Evolutionary conservation across 345 rosid genomes (phyloP).

Genomic region (Firmiana major): DNA sequence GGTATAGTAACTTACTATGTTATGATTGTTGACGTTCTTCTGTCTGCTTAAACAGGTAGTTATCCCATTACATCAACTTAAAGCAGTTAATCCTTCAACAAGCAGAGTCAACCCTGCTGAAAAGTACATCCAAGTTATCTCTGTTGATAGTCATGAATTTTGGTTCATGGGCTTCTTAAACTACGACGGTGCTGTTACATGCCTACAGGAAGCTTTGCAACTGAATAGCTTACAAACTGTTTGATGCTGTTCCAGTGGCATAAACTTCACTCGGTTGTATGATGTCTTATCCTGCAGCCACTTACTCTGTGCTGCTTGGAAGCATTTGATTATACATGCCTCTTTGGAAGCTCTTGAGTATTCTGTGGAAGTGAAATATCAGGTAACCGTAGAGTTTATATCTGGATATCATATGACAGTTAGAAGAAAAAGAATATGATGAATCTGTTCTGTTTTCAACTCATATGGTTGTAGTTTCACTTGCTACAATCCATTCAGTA

Average conservation of each 20-base stretch:
- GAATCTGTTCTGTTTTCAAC: not conserved
- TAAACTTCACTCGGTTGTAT: not conserved
- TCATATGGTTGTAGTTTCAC: constrained; percentile 21
- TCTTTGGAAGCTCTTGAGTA: constrained; percentile 3
- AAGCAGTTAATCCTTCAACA: constrained; percentile 53
- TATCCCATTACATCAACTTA: constrained; percentile 59
- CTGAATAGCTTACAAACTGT: constrained; percentile 31
- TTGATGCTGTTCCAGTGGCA: constrained; percentile 22
- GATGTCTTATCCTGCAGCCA: constrained; percentile 1
- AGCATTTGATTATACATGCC: not conserved
- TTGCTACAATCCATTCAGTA: constrained; percentile 10
- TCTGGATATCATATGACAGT: not conserved
- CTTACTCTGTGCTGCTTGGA: not conserved
- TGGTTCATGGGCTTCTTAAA: constrained; percentile 69
- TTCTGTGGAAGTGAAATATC: constrained; percentile 17
- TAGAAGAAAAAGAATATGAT: not conserved
- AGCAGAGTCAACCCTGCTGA: constrained; percentile 49
- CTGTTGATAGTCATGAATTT: constrained; percentile 54
- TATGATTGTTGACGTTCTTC: constrained; percentile 9
- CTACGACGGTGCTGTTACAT: constrained; percentile 41
- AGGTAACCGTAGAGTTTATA: constrained; percentile 24
- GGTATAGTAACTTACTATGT: not conserved
- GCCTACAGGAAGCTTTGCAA: constrained; percentile 37
- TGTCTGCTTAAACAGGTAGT: constrained; percentile 45
- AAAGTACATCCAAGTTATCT: constrained; percentile 59